Percentiles rank a stretch among this genome's conserved stretches.
Conservation (phyloP, 2,329 filamentous ascomycete genomes). For the Grosmannia huntii region DNA sequence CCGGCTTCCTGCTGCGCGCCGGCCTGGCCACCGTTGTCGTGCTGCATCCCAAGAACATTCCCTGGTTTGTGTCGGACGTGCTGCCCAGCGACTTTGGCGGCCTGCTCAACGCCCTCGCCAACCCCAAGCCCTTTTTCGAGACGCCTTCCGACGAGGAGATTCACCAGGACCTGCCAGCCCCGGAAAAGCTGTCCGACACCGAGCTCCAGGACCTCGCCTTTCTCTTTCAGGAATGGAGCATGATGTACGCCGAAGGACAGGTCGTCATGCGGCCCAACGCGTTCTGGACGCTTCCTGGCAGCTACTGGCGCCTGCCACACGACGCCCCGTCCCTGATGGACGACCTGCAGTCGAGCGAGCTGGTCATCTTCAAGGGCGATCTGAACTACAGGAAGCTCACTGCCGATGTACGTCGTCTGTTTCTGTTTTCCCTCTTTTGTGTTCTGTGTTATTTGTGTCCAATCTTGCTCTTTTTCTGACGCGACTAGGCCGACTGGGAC, state of each 20-base stretch:
- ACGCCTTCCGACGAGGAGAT: constrained; percentile 54
- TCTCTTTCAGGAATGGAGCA: constrained; percentile 71
- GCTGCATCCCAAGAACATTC: constrained; percentile 86
- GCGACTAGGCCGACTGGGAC: constrained; percentile 60
- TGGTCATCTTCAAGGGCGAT: constrained; percentile 95
- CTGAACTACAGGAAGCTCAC: constrained; percentile 92
- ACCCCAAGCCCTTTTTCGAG: constrained; percentile 68
- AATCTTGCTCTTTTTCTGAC: neutral
- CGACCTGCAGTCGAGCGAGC: constrained; percentile 69
- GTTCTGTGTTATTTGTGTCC: neutral
- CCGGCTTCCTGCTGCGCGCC: constrained; percentile 74
- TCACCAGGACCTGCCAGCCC: constrained; percentile 41
- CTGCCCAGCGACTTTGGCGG: constrained; percentile 72
- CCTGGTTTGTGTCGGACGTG: constrained; percentile 97
- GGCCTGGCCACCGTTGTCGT: constrained; percentile 78
- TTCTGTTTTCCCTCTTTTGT: neutral
- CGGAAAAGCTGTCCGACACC: constrained; percentile 48
- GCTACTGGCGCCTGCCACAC: constrained; percentile 75
- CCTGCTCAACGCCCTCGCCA: constrained; percentile 68
- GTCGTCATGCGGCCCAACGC: constrained; percentile 69
- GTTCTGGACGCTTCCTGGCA: constrained; percentile 84
- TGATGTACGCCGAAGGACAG: constrained; percentile 70
- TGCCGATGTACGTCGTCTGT: constrained; percentile 53
- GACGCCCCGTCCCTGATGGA: constrained; percentile 55
- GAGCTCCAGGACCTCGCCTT: constrained; percentile 59